These are phyloP conservation scores for Protomyces inundatus DNA, from an alignment of 1,139 yeast species.

Conservation along the genomic window DNA sequence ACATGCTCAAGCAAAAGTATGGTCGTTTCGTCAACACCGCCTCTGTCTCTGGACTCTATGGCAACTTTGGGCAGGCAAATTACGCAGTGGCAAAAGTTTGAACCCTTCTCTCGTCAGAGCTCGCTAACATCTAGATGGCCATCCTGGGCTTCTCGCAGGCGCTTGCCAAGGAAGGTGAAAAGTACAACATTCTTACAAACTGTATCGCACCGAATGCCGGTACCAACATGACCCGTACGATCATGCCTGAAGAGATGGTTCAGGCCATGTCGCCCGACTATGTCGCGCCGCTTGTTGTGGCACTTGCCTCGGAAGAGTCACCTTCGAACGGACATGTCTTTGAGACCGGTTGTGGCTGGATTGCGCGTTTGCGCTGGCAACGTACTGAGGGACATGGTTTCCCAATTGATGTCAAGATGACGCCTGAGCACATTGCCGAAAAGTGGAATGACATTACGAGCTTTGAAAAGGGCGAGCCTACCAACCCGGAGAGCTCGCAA, in stretches of 20 bases:
- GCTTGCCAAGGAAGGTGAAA: constrained; percentile 84
- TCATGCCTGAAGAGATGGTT: constrained; percentile 71
- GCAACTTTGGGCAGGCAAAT: constrained; percentile 96
- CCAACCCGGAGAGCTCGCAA: constrained; percentile 58
- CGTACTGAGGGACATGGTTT: constrained; percentile 80
- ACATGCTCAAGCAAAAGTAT: constrained; percentile 66
- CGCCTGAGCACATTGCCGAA: constrained; percentile 67
- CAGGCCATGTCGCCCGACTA: constrained; percentile 81
- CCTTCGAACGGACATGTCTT: constrained; percentile 63
- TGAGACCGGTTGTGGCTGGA: constrained; percentile 89
- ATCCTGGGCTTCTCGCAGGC: constrained; percentile 80
- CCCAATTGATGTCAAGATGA: constrained; percentile 47
- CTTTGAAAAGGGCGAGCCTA: constrained; percentile 54
- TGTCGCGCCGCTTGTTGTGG: constrained; percentile 84
- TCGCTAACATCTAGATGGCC: constrained; percentile 46
- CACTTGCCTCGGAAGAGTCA: constrained; percentile 67
- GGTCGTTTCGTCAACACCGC: constrained; percentile 86
- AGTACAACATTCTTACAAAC: constrained; percentile 67
- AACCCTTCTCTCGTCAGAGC: constrained; percentile 27
- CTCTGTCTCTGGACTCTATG: constrained; percentile 94
- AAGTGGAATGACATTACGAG: constrained; percentile 62
- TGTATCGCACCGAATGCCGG: constrained; percentile 96
- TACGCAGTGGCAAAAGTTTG: constrained; percentile 74
- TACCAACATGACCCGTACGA: constrained; percentile 90
- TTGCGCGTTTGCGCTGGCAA: constrained; percentile 93